Evolutionary conservation across 805 yeast species (phyloP).

Genomic region (Teunomyces pallodes): DNA sequence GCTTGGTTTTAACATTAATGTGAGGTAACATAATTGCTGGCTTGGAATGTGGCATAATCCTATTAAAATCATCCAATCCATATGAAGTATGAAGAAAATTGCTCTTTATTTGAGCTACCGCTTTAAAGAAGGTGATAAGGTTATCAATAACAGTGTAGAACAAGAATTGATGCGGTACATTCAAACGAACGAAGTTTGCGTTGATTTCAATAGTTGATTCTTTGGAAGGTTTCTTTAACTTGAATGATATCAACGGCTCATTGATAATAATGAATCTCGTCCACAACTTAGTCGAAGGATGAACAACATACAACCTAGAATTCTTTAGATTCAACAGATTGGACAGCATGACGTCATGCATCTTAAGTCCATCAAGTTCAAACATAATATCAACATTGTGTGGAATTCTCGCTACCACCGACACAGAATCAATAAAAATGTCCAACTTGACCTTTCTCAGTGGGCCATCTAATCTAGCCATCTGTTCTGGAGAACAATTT

Average conservation of each 20-base stretch:
- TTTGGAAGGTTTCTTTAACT: constrained; percentile 7
- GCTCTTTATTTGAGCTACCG: constrained; percentile 56
- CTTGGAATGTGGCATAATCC: constrained; percentile 35
- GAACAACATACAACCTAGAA: constrained; percentile 46
- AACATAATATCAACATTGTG: constrained; percentile 45
- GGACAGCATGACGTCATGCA: constrained; percentile 23
- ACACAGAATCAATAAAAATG: constrained; percentile 29
- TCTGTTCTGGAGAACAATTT: constrained; percentile 25
- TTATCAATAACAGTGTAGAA: constrained; percentile 81
- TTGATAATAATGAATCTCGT: constrained; percentile 35
- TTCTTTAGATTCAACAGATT: constrained; percentile 33
- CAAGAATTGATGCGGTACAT: constrained; percentile 71
- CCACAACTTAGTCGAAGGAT: constrained; percentile 47
- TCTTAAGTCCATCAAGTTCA: constrained; percentile 37
- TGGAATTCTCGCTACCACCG: constrained; percentile 45
- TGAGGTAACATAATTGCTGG: constrained; percentile 51
- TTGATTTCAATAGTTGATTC: constrained; percentile 17
- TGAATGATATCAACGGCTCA: constrained; percentile 21
- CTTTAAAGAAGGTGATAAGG: constrained; percentile 62
- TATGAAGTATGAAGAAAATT: constrained; percentile 39
- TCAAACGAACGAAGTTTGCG: constrained; percentile 44
- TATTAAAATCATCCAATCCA: constrained; percentile 25
- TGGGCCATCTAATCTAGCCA: constrained; percentile 16
- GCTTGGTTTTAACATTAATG: constrained; percentile 52
- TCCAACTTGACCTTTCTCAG: constrained; percentile 26